phyloP scores from a whole-genome alignment of 768 basidiomycete genomes.

The Pulveroboletus sp. region DNA sequence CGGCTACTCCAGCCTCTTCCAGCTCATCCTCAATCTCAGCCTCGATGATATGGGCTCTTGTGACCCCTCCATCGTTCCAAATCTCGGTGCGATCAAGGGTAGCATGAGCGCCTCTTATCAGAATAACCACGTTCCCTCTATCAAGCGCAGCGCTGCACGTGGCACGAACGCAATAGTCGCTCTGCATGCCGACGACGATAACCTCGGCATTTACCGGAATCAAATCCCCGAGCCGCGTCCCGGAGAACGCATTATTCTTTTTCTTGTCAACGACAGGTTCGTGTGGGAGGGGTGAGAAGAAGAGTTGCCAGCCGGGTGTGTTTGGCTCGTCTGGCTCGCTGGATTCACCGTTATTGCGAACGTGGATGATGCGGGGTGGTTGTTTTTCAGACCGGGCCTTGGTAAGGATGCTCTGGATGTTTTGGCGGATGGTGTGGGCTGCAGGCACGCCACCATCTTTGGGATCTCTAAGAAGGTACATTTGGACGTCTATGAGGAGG shows the following conservation, averaged over 20 bases:
- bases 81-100: slow-evolving; percentile 67
- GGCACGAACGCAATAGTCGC: slow-evolving; percentile 56
- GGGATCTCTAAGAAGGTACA: slow-evolving; percentile 45
- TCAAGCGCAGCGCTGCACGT: slow-evolving; percentile 62
- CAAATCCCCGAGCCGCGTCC: slow-evolving; percentile 50
- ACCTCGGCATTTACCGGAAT: slow-evolving; percentile 57
- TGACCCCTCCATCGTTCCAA: slow-evolving; percentile 54
- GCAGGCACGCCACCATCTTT: slow-evolving; percentile 53
- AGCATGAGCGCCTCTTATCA: slow-evolving; percentile 64
- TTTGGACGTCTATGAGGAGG: slow-evolving; percentile 59
- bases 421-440: slow-evolving; percentile 39
- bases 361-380: slow-evolving; percentile 60
- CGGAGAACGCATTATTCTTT: slow-evolving; percentile 69
- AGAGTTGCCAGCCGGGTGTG: slow-evolving; percentile 60
- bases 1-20: slow-evolving; percentile 63
- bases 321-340: slow-evolving; percentile 60
- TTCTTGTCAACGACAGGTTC: slow-evolving; percentile 63
- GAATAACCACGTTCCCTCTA: slow-evolving; percentile 63
- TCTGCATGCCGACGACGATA: slow-evolving; percentile 65
- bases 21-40: slow-evolving; percentile 62
- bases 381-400: slow-evolving; percentile 46
- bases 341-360: slow-evolving; percentile 61
- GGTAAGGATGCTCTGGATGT: slow-evolving; percentile 49
- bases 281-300: slow-evolving; percentile 45
- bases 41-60: slow-evolving; percentile 51